Conservation (phyloP, 2,329 filamentous ascomycete genomes). For the Aspergillus neotritici region DNA sequence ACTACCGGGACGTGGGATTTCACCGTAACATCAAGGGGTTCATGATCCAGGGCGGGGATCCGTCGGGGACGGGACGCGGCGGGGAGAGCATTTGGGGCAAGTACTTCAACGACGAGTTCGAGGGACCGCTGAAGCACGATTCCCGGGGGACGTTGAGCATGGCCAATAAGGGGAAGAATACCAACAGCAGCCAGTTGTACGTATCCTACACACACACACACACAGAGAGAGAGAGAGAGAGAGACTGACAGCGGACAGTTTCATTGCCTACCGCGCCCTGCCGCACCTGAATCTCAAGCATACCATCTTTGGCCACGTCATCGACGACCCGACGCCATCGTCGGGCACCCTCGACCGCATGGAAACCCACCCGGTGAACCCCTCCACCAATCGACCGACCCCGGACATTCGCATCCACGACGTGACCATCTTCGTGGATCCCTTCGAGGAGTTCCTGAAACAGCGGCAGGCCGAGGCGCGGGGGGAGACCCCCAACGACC, state of each 20-base stretch:
- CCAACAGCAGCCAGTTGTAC: conserved; percentile 82
- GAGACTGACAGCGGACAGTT: conserved; percentile 40
- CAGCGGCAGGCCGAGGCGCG: conserved; percentile 55
- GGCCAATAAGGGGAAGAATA: conserved; percentile 99
- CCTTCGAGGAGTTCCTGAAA: conserved; percentile 87
- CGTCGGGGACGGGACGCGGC: conserved; percentile 85
- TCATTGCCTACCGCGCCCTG: conserved; percentile 80
- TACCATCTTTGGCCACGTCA: conserved; percentile 87
- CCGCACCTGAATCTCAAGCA: conserved; percentile 91
- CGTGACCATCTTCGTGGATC: conserved; percentile 82
- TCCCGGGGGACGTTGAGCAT: conserved; percentile 76
- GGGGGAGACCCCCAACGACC: too few species aligned
- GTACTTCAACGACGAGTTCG: conserved; percentile 89
- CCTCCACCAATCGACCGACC: conserved; percentile 65
- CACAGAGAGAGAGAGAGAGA: too few species aligned
- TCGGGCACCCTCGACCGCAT: conserved; percentile 58
- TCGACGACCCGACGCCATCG: conserved; percentile 56
- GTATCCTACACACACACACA: conserved; percentile 10
- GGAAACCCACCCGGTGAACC: conserved; percentile 70
- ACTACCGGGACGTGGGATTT: conserved; percentile 78
- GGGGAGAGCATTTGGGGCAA: conserved; percentile 89
- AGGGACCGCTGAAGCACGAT: conserved; percentile 81
- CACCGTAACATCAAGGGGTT: conserved; percentile 94
- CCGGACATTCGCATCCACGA: conserved; percentile 76
- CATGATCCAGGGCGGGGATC: conserved; percentile 97